Base-by-base conservation (phyloP, 306 rosid species). In the Castanea mollissima region DNA sequence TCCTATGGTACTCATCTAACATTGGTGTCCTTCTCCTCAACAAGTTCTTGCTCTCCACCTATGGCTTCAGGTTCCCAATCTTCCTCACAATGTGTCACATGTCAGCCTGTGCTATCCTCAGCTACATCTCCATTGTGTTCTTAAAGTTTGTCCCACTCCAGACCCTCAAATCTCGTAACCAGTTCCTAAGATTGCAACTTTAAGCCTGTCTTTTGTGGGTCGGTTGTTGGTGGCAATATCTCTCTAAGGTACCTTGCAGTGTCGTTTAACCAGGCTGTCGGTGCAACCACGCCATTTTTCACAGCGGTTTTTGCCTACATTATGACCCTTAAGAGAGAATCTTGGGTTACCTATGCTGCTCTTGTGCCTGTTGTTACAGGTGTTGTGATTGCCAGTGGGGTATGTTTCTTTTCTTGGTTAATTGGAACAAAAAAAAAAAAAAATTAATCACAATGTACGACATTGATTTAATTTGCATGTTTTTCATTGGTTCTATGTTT, bases 1-100 rank as follows among this genome's bases (percentile, higher is more conserved):
- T 87, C 35, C 85, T 87, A 10, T 95, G 99, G 99, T 95, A 95
- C 73, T 84, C 97, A 4, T 91, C 99, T 3, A 95, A 95, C 86
- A 95, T 95, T 71, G 99, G 99, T 18, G 99, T 95, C 55, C 91
- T 95, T 25, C 96, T 95, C 31, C 90, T 95, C 55, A 95, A 95
- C 94, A 95, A 95, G 84, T 95, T 88, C 69, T 71, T 95, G 58
- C 96, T 95, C 56, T 95, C 99, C 60, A 95, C 85, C 81, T 89
- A 86, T 86, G 99, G 98, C 25, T 93, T 95, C 88, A 85, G 87
- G 73, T 95, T 93, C 73, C 99, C 99, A 52, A 95, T 95, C 85
- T 95, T 95, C 88, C 99, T 95, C 75, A 95, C 99, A 87, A 95
- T 95, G 97, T 95, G 99, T 64, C 99, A 95, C 82, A 93, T 95